These are phyloP conservation scores for Kwoniella mangroviensis DNA, from an alignment of 768 basidiomycete species.

Conservation along the genomic window DNA sequence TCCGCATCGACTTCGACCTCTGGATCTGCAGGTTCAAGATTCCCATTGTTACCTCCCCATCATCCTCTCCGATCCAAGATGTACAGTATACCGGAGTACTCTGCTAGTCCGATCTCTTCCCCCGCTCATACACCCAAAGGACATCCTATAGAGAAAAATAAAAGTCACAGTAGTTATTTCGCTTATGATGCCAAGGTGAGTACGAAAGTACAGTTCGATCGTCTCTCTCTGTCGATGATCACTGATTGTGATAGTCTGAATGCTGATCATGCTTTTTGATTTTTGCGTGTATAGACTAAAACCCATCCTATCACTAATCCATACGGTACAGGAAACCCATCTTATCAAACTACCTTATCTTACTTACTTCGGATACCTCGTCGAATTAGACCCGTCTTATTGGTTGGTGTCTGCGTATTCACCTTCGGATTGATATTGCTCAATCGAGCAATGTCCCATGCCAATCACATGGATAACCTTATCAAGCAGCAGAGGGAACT, in stretches of 20 bases:
- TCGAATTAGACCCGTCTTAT: conserved; percentile 38
- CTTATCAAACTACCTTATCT: conserved; percentile 42
- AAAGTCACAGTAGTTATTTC: conserved; percentile 11
- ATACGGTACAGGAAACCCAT: conserved; percentile 18
- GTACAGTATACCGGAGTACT: conserved; percentile 18
- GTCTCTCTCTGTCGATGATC: neutral
- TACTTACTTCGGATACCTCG: conserved; percentile 55
- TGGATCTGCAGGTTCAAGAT: conserved; percentile 2
- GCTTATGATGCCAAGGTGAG: conserved; percentile 35
- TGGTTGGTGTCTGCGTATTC: conserved; percentile 41
- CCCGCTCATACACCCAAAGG: conserved; percentile 51
- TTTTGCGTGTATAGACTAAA: conserved; percentile 12
- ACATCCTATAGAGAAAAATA: conserved; percentile 34
- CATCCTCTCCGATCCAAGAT: conserved; percentile 36
- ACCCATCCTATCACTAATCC: conserved; percentile 32
- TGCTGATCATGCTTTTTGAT: neutral
- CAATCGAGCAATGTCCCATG: conserved; percentile 28
- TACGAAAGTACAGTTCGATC: neutral
- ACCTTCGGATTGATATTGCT: conserved; percentile 38
- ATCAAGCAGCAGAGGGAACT: conserved; percentile 22
- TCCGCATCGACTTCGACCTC: conserved; percentile 10
- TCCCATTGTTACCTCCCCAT: conserved; percentile 44
- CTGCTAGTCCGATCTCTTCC: neutral
- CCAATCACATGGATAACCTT: conserved; percentile 24
- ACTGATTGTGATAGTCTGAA: neutral